Evolutionary conservation across 352 stramenopile genomes (phyloP).

Genomic region (Phytopythium kandeliae): DNA sequence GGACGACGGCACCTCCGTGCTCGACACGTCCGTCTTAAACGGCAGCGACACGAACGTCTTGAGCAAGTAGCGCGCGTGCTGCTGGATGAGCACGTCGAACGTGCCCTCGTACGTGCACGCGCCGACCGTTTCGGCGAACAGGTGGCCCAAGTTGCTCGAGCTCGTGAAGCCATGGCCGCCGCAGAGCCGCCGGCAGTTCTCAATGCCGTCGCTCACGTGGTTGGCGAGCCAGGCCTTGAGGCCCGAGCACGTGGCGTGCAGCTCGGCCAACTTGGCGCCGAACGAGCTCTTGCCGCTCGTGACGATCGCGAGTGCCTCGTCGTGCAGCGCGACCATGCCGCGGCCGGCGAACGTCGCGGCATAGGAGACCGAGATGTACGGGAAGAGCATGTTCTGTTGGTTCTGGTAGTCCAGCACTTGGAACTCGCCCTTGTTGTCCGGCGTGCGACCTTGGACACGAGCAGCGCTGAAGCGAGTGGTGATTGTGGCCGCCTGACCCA

Average conservation of each 20-base stretch:
- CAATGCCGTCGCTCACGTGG: slow-evolving; percentile 35
- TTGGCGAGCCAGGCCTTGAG: slow-evolving; percentile 49
- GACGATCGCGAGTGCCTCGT: slow-evolving; percentile 25
- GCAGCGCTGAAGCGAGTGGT: slow-evolving; percentile 48
- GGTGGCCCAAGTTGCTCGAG: slow-evolving; percentile 24
- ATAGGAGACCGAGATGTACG: slow-evolving; percentile 35
- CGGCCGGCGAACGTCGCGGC: slow-evolving; percentile 27
- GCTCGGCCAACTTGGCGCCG: slow-evolving; percentile 30
- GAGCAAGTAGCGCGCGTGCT: slow-evolving; percentile 53
- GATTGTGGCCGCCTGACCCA: slow-evolving; percentile 31
- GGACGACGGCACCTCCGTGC: neutral
- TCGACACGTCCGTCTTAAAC: slow-evolving; percentile 4
- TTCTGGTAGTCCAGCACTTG: slow-evolving; percentile 62
- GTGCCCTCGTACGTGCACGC: slow-evolving; percentile 63
- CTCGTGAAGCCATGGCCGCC: slow-evolving; percentile 33
- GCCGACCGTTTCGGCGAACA: slow-evolving; percentile 26
- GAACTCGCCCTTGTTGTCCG: slow-evolving; percentile 34
- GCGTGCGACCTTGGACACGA: slow-evolving; percentile 35
- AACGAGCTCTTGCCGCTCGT: slow-evolving; percentile 28
- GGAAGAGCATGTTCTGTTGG: slow-evolving; percentile 41
- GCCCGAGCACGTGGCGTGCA: slow-evolving; percentile 49
- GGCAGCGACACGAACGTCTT: slow-evolving; percentile 24
- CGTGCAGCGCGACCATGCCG: slow-evolving; percentile 23
- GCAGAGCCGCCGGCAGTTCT: slow-evolving; percentile 39
- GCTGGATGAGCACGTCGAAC: slow-evolving; percentile 64